Evolutionary conservation across 2,329 filamentous ascomycete species (phyloP).

Genomic region (Trichoderma sp.): DNA sequence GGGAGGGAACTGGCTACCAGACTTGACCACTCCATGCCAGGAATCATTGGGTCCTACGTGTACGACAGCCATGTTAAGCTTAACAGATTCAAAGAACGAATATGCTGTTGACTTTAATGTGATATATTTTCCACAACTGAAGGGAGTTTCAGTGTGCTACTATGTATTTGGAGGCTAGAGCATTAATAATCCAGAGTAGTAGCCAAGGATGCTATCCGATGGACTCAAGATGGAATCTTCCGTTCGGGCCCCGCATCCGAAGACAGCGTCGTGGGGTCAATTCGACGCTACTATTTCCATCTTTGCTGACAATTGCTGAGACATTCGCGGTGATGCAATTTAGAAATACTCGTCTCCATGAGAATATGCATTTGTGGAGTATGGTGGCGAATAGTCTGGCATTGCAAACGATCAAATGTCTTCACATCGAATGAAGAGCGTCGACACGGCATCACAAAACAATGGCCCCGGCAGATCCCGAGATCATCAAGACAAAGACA

Average conservation of each 20-base stretch:
- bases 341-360: neutral
- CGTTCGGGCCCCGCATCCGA: neutral
- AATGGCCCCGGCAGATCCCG: neutral
- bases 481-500: neutral
- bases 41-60: conserved; percentile 27
- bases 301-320: conserved; percentile 3
- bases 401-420: neutral
- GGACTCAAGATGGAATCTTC: neutral
- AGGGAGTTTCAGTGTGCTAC: fast-evolving
- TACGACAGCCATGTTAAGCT: conserved; percentile 15
- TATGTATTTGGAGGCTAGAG: neutral
- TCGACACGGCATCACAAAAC: neutral
- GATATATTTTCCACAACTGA: neutral
- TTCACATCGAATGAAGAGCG: neutral
- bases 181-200: neutral
- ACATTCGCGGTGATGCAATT: neutral
- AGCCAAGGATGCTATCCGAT: neutral
- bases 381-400: neutral
- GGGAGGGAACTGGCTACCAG: conserved; percentile 47
- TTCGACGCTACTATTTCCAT: neutral
- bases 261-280: neutral
- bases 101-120: neutral
- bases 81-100: too few species aligned
- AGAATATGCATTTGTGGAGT: neutral
- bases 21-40: conserved; percentile 28